Percentiles rank a stretch among this genome's conserved stretches.
Evolutionary conservation across 345 rosid genomes (phyloP).

Genomic region (Trapa bicornis): DNA sequence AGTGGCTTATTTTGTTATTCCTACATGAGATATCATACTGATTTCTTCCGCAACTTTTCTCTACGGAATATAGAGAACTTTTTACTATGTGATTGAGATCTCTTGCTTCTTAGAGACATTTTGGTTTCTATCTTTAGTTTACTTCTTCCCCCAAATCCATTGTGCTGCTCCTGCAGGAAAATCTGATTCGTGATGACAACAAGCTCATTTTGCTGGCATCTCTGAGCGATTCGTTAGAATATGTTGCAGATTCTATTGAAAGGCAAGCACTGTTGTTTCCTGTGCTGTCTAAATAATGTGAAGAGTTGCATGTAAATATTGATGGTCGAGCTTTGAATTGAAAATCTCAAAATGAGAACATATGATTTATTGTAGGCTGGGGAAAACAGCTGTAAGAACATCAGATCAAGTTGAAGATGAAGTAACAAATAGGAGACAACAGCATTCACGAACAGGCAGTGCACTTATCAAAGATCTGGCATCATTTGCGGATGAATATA

Average conservation of each 20-base stretch:
- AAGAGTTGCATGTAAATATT: conserved; percentile 5
- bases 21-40: background rate
- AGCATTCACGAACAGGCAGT: conserved; percentile 24
- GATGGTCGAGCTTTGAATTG: conserved; percentile 5
- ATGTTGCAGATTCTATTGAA: conserved; percentile 93
- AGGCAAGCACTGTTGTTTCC: conserved; percentile 36
- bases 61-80: background rate
- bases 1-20: background rate
- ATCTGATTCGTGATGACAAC: conserved; percentile 86
- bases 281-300: background rate
- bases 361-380: conserved; percentile 43
- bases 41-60: background rate
- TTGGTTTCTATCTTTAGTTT: background rate
- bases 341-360: background rate
- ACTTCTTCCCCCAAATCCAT: background rate
- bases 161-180: conserved; percentile 45
- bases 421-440: conserved; percentile 23
- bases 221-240: conserved; percentile 92
- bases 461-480: conserved; percentile 43
- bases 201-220: conserved; percentile 91
- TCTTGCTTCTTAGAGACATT: background rate
- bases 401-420: conserved; percentile 40
- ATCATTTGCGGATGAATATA: conserved; percentile 76
- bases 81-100: background rate
- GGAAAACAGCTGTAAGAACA: conserved; percentile 36